Evolutionary conservation across 2,329 filamentous ascomycete species (phyloP).

Genomic region (Dendryphion nanum): DNA sequence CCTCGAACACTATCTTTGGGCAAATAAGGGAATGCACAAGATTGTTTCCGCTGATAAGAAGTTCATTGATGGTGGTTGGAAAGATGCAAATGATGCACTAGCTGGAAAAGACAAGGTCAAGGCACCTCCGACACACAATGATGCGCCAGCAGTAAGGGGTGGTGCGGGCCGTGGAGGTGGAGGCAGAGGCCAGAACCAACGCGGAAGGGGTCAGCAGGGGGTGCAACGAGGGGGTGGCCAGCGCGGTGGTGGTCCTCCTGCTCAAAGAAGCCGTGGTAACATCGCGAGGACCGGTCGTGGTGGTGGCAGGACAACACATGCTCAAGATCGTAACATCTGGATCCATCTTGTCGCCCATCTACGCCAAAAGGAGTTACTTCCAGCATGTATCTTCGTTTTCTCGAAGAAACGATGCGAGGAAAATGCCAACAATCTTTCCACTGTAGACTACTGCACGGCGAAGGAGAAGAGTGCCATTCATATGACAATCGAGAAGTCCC

Average conservation of each 20-base stretch:
- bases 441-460: conserved; percentile 91
- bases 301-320: conserved; percentile 82
- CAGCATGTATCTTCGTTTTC: conserved; percentile 96
- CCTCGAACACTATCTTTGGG: conserved; percentile 95
- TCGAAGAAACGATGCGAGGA: conserved; percentile 98
- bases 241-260: conserved; percentile 55
- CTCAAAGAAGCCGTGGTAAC: conserved; percentile 67
- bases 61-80: conserved; percentile 92
- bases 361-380: conserved; percentile 80
- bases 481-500: conserved; percentile 94
- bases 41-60: conserved; percentile 92
- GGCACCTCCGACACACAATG: conserved; percentile 53
- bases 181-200: conserved; percentile 52
- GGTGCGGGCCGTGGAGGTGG: conserved; percentile 48
- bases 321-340: conserved; percentile 96
- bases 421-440: conserved; percentile 91
- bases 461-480: conserved; percentile 95
- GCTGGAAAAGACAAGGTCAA: conserved; percentile 78
- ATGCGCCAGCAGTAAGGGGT: conserved; percentile 52
- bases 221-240: conserved; percentile 49
- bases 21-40: conserved; percentile 86
- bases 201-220: conserved; percentile 47
- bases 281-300: conserved; percentile 86
- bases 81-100: conserved; percentile 80
- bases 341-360: conserved; percentile 92